Base-by-base conservation (phyloP, 106 monocot genomes). In the Narthecium ossifragum region DNA sequence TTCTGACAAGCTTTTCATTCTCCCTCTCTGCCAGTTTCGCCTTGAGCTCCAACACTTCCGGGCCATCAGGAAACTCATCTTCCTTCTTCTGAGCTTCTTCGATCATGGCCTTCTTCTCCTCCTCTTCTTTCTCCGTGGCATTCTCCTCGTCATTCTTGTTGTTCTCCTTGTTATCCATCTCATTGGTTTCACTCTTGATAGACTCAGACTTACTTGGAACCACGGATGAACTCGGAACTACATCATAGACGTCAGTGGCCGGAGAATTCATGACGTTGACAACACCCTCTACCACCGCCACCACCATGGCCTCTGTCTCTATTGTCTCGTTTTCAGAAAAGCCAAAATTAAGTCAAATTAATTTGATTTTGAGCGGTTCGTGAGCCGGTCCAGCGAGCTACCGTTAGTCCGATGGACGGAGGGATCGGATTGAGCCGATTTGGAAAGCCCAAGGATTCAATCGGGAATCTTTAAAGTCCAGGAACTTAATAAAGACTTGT, bases 11-110 rank as follows among this genome's bases (percentile, higher is more conserved):
- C n/a, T n/a, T n/a, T n/a, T n/a, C 61, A 48, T 53, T 58, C 47
- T 76, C 76, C 60, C 52, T 80, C 76, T 69, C 67, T 29, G 25
- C 34, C 45, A 82, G 52, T 48, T 72, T 71, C 39, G 55, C 62
- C 20, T 39, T 75, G 9, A 82, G 67, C 40, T 82, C 73, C 17
- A 26, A 5, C 18, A 61, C 8, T 41, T 76, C 64, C 46, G 22
- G 34, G 24, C 27, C 51, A 33, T 36, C 46, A 14, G 34, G 15
- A 12, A 33, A 30, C 11, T 59, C 66, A 39, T 53, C 67, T 9
- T 28, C 40, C 61, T 54, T 33, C 14, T 15, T 41, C 15, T 21
- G 27, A 12, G 29, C 38, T n/a, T 53, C 65, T 11, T 60, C 57
- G 8, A 53, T 60, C 45, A 63, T 56, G 8, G 36, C 39, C 48